Percentiles rank a stretch among this genome's conserved stretches.
Conservation (phyloP, 1,139 yeast species). For the Candida freyschussii region DNA sequence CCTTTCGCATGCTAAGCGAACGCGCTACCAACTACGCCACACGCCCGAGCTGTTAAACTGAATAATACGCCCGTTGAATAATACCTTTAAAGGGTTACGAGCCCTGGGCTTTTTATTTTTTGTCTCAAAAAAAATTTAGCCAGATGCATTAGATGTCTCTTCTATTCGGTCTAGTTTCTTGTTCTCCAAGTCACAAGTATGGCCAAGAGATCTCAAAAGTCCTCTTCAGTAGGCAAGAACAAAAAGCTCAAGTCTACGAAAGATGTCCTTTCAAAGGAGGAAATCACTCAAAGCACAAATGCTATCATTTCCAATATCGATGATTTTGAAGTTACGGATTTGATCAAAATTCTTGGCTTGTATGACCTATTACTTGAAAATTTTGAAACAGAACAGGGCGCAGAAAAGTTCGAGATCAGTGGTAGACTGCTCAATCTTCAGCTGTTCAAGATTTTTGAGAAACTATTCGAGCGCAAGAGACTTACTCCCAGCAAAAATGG, state of each 20-base stretch:
- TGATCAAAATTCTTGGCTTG: constrained; percentile 11
- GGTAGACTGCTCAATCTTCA: constrained; percentile 51
- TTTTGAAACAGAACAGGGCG: constrained; percentile 17
- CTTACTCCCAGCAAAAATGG: constrained; percentile 41
- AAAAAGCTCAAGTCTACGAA: constrained; percentile 9
- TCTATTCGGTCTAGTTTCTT: too few species aligned
- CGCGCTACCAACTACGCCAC: constrained; percentile 95
- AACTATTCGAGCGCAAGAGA: constrained; percentile 45
- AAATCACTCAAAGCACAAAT: constrained; percentile 12
- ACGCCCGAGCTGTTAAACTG: constrained; percentile 47
- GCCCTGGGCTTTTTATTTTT: constrained; percentile 2
- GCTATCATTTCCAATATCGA: constrained; percentile 9
- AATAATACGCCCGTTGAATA: neutral
- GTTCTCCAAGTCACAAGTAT: constrained; percentile 7
- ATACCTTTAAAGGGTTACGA: constrained; percentile 1
- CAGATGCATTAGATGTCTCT: neutral
- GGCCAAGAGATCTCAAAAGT: constrained; percentile 16
- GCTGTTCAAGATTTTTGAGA: constrained; percentile 53
- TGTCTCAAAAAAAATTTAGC: neutral
- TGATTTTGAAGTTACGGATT: constrained; percentile 6
- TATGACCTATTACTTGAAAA: constrained; percentile 20
- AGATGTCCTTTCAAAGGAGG: constrained; percentile 13
- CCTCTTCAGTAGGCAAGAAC: neutral
- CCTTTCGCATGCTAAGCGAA: constrained; percentile 88
- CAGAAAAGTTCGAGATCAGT: constrained; percentile 15